Percentiles rank a stretch among this genome's conserved stretches.
Evolutionary conservation across 192 early-diverging fungal genomes (phyloP).

Genomic region (Martensiomyces pterosporus): DNA sequence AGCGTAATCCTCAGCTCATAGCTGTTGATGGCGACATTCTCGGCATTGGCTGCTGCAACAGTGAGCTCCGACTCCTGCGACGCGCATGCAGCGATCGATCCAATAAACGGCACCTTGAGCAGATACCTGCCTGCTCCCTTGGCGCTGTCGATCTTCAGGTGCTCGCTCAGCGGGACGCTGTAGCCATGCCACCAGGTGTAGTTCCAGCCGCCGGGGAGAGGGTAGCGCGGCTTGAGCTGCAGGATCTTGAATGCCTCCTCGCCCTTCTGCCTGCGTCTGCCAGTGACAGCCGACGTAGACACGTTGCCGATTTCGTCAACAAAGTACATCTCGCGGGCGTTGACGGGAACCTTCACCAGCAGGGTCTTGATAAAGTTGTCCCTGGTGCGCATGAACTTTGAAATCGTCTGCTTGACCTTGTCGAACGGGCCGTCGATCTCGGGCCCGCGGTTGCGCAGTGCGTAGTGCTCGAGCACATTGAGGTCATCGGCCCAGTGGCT

Average conservation of each 20-base stretch:
- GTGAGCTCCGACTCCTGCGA: constrained; percentile 62
- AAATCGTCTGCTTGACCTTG: constrained; percentile 22
- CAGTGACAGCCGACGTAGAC: constrained; percentile 71
- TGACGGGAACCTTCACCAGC: constrained; percentile 58
- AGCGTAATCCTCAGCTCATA: constrained; percentile 72
- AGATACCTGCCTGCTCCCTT: too few relatives aligned
- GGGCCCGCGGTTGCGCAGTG: constrained; percentile 58
- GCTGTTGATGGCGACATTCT: constrained; percentile 59
- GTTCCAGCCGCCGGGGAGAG: constrained; percentile 94
- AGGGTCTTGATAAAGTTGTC: constrained; percentile 44
- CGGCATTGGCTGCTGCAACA: constrained; percentile 67
- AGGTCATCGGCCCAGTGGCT: constrained; percentile 83
- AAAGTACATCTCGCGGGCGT: constrained; percentile 74
- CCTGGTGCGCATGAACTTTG: constrained; percentile 15
- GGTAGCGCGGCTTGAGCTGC: constrained; percentile 86
- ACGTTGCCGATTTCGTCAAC: constrained; percentile 88
- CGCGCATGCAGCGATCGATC: constrained; percentile 57
- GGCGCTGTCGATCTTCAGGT: constrained; percentile 53
- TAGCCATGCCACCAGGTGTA: constrained; percentile 96
- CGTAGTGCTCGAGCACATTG: constrained; percentile 77
- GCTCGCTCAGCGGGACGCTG: constrained; percentile 64
- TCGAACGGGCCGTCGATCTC: constrained; percentile 11
- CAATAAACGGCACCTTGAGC: constrained; percentile 70
- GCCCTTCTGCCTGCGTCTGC: constrained; percentile 18
- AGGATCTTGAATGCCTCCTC: constrained; percentile 52